phyloP scores from a whole-genome alignment of 495 filamentous ascomycete genomes.

The Lasiosphaeria miniovina region DNA sequence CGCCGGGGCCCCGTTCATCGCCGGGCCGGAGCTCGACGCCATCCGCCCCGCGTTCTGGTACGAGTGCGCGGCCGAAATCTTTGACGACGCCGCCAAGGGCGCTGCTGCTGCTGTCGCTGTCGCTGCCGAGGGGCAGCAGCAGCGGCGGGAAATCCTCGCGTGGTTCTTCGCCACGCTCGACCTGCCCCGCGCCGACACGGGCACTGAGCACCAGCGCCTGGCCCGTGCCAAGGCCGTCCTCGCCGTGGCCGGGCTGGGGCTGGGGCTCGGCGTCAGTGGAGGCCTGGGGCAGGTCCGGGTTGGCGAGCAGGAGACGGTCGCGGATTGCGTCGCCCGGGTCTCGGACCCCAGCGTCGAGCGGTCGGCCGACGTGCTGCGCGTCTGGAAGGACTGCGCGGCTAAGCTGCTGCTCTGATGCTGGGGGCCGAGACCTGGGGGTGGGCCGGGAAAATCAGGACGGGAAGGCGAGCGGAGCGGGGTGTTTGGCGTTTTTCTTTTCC shows the following conservation, averaged over 20 bases:
- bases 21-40: slow-evolving; percentile 19
- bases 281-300: too few relatives aligned
- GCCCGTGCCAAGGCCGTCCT: slow-evolving; percentile 35
- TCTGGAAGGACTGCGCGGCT: too few relatives aligned
- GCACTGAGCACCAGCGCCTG: slow-evolving; percentile 41
- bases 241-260: slow-evolving; percentile 26
- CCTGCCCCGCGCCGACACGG: slow-evolving; percentile 30
- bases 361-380: too few relatives aligned
- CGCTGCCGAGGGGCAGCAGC: not conserved
- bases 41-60: slow-evolving; percentile 37
- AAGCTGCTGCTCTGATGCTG: too few relatives aligned
- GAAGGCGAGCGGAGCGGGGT: too few relatives aligned
- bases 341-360: too few relatives aligned
- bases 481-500: too few relatives aligned
- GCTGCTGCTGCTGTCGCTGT: slow-evolving; percentile 13
- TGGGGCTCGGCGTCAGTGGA: too few relatives aligned
- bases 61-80: slow-evolving; percentile 26
- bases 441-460: too few relatives aligned
- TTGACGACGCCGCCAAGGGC: slow-evolving; percentile 27
- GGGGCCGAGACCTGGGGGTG: too few relatives aligned
- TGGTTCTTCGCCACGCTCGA: slow-evolving; percentile 41
- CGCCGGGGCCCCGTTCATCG: slow-evolving; percentile 23
- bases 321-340: too few relatives aligned
- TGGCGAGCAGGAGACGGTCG: too few relatives aligned
- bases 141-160: slow-evolving; percentile 18